Conservation (phyloP, 768 basidiomycete species). For the Gloeostereum incarnatum region DNA sequence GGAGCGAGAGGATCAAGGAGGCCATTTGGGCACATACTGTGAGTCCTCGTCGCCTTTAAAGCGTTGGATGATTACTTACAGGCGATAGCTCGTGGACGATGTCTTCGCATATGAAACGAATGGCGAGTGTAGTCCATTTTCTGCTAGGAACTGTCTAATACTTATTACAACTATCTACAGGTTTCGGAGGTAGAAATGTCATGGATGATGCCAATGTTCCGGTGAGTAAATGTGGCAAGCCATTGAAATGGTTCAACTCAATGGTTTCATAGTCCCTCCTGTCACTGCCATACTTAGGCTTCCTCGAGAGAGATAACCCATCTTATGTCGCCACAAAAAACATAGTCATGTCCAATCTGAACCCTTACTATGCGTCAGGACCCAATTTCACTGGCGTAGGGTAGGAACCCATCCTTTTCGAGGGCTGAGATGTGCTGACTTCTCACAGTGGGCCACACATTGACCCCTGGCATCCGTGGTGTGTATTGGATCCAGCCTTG, state of each 20-base stretch:
- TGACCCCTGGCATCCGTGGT: slow-evolving; percentile 66
- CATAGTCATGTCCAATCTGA: slow-evolving; percentile 47
- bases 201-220: slow-evolving; percentile 88
- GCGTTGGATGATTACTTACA: not conserved
- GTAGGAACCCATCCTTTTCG: slow-evolving; percentile 20
- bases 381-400: slow-evolving; percentile 59
- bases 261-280: slow-evolving; percentile 47
- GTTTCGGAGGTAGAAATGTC: slow-evolving; percentile 61
- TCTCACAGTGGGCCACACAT: slow-evolving; percentile 65
- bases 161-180: slow-evolving; percentile 16
- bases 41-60: slow-evolving; percentile 9
- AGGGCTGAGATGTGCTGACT: slow-evolving; percentile 2
- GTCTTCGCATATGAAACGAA: slow-evolving; percentile 76
- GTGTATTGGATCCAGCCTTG: slow-evolving; percentile 7
- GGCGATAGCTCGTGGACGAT: slow-evolving; percentile 42
- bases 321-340: slow-evolving; percentile 59
- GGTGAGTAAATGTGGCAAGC: slow-evolving; percentile 25
- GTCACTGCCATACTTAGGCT: slow-evolving; percentile 72
- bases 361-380: slow-evolving; percentile 65
- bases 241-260: slow-evolving; percentile 1
- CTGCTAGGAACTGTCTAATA: not conserved
- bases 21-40: slow-evolving; percentile 61
- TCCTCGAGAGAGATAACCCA: slow-evolving; percentile 49
- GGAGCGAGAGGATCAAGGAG: slow-evolving; percentile 46
- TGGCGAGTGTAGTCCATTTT: slow-evolving; percentile 24